Evolutionary conservation across 345 rosid genomes (phyloP).

Genomic region (Salix viminalis): DNA sequence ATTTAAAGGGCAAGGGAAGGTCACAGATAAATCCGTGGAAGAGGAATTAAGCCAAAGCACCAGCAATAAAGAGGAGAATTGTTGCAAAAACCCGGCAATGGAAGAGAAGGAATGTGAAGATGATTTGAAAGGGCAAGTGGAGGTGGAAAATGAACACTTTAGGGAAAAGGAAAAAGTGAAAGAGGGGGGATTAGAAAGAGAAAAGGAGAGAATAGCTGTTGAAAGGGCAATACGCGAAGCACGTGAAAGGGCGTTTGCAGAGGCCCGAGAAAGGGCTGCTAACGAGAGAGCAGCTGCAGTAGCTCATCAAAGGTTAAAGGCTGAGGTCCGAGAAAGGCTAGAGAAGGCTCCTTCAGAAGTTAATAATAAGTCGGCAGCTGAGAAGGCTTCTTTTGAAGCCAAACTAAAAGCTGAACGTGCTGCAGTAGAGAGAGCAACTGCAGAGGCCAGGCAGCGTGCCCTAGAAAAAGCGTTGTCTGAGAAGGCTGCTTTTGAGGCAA

Average conservation of each 20-base stretch:
- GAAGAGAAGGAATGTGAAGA: slow-evolving; percentile 42
- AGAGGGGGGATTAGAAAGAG: slow-evolving; percentile 51
- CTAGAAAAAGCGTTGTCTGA: slow-evolving; percentile 76
- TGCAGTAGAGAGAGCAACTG: slow-evolving; percentile 90
- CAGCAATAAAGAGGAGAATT: slow-evolving; percentile 35
- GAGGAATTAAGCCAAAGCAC: slow-evolving; percentile 24
- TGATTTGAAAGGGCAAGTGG: slow-evolving; percentile 36
- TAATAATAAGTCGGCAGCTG: slow-evolving; percentile 37
- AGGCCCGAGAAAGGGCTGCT: slow-evolving; percentile 75
- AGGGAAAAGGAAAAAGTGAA: slow-evolving; percentile 49
- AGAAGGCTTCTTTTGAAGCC: slow-evolving; percentile 55
- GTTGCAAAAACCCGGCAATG: slow-evolving; percentile 29
- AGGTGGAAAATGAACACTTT: slow-evolving; percentile 29
- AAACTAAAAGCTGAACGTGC: slow-evolving; percentile 79
- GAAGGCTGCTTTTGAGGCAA: slow-evolving; percentile 43
- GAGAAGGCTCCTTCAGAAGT: slow-evolving; percentile 49
- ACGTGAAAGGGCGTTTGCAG: slow-evolving; percentile 89
- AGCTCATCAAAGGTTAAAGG: slow-evolving; percentile 49
- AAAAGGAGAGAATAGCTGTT: slow-evolving; percentile 72
- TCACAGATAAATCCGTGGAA: slow-evolving; percentile 18
- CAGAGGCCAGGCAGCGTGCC: slow-evolving; percentile 90
- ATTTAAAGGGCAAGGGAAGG: slow-evolving; percentile 32
- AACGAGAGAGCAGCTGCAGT: slow-evolving; percentile 61
- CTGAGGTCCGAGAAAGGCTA: slow-evolving; percentile 51
- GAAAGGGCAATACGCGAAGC: slow-evolving; percentile 94